Percentiles rank a stretch among this genome's conserved stretches.
These are phyloP conservation scores for Hansfordia pulvinata DNA, from an alignment of 2,329 filamentous ascomycete species.

Conservation along the genomic window DNA sequence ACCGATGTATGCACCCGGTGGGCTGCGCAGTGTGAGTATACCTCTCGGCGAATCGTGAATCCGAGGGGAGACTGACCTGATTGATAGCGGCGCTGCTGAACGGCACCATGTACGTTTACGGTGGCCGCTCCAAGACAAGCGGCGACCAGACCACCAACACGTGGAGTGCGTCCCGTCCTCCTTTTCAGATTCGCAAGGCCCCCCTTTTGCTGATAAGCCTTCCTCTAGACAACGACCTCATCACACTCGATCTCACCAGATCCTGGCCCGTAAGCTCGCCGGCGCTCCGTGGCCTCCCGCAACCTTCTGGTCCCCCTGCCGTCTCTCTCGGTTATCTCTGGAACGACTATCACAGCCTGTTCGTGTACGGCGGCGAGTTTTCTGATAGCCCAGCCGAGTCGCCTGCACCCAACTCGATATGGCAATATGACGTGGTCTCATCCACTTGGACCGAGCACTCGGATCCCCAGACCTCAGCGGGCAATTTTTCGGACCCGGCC, in stretches of 20 bases:
- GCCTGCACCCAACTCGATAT: constrained; percentile 48
- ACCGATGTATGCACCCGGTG: constrained; percentile 50
- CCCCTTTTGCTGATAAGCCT: constrained; percentile 5
- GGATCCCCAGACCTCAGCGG: constrained; percentile 46
- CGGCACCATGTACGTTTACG: constrained; percentile 65
- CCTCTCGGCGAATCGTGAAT: no score
- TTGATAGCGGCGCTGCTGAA: constrained; percentile 49
- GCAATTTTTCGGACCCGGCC: constrained; percentile 44
- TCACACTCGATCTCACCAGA: constrained; percentile 57
- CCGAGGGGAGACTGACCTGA: not conserved
- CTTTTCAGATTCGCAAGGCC: no score
- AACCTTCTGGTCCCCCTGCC: constrained; percentile 55
- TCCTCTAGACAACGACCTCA: constrained; percentile 52
- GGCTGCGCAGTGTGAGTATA: constrained; percentile 43
- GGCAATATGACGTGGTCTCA: constrained; percentile 53
- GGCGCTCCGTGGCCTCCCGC: constrained; percentile 44
- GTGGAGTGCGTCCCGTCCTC: constrained; percentile 50
- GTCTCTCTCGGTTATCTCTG: constrained; percentile 65
- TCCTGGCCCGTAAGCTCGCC: constrained; percentile 58
- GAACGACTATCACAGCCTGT: constrained; percentile 57
- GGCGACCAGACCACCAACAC: constrained; percentile 45
- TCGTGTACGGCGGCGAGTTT: constrained; percentile 63
- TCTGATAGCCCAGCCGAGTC: constrained; percentile 44
- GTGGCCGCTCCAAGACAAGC: constrained; percentile 48
- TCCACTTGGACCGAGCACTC: constrained; percentile 49